Evolutionary conservation across 2,329 filamentous ascomycete genomes (phyloP).

Genomic region (Venturiaceae sp.): DNA sequence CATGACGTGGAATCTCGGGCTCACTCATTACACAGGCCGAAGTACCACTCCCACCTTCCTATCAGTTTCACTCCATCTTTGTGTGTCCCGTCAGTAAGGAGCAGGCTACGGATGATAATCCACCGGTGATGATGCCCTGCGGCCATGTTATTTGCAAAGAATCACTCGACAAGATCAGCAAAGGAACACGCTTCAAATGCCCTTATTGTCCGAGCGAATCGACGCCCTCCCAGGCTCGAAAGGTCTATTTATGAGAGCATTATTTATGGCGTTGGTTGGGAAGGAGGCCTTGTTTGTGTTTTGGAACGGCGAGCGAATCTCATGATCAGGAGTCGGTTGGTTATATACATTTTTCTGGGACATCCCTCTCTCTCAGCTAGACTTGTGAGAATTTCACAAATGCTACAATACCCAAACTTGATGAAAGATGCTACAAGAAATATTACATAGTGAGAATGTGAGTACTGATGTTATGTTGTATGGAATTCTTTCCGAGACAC

Average conservation of each 20-base stretch:
- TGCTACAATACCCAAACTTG: too few relatives aligned
- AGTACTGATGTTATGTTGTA: too few relatives aligned
- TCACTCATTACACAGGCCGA: conserved; percentile 38
- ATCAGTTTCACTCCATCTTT: conserved; percentile 88
- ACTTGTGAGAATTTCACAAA: too few relatives aligned
- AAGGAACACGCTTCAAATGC: conserved; percentile 80
- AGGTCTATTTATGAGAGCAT: conserved; percentile 52
- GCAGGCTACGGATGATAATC: conserved; percentile 85
- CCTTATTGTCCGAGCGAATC: conserved; percentile 91
- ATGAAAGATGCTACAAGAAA: too few relatives aligned
- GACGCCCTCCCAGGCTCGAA: conserved; percentile 62
- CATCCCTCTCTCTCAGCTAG: background rate
- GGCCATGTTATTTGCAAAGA: conserved; percentile 89
- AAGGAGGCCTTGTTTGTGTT: background rate
- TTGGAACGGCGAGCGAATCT: background rate
- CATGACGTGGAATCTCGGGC: background rate
- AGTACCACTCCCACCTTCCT: conserved; percentile 53
- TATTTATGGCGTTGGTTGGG: background rate
- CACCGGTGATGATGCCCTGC: conserved; percentile 93
- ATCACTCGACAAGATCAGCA: conserved; percentile 68
- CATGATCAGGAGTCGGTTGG: background rate
- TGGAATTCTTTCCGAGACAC: background rate
- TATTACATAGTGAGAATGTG: too few relatives aligned
- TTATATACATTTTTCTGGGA: background rate
- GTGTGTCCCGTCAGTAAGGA: conserved; percentile 97